Evolutionary conservation across 2,329 filamentous ascomycete genomes (phyloP), one percentile per base, ranked within the genome.

Genomic region (Exserohilum rostratum): DNA sequence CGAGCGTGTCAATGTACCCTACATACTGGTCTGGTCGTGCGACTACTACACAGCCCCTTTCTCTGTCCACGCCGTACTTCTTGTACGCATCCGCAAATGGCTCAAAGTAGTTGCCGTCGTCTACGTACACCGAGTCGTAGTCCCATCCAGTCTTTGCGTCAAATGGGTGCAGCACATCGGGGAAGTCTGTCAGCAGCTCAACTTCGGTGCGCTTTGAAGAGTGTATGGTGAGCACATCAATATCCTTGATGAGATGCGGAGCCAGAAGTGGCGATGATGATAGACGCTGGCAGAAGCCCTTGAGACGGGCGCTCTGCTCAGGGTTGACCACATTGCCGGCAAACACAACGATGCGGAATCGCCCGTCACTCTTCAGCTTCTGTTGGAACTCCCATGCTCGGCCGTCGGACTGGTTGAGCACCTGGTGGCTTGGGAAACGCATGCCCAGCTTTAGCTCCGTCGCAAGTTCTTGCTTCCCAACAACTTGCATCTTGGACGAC

Each of bases 11-110:
- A 17, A 83, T 62, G 46, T 67, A 76, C 0, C 76, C 80, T 29
- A 90, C 82, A 71, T 90, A 87, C 67, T 88, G 86, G 76, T 91
- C 89, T 2, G 88, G 89, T 44, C 89, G 73, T 2, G 87, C 76
- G 1, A 87, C 75, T 0, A 89, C 81, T 3, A 86, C 74, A 57
- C 83, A 85, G 0, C 88, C 87, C 17, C 73, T 71, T 48, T 81
- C 75, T 15, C 61, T 68, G 59, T 85, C 79, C 1, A 91, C 77
- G 0, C 86, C 87, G 53, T 86, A 87, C 3, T 79, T 79, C 51
- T 81, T 75, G 64, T 89, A 83, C 18, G 79, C 76, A 50, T 79
- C 70, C 1, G 74, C 78, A 65, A 75, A 75, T 7, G 76, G 77
- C 55, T 77, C 71, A 54, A 78, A 73, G 53, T 78, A 78, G 53